A percentile compares a stretch with the other conserved stretches of the same genome.
Evolutionary conservation across 1,284 basidiomycete genomes (phyloP).

Genomic region (Anthracocystis walkeri): DNA sequence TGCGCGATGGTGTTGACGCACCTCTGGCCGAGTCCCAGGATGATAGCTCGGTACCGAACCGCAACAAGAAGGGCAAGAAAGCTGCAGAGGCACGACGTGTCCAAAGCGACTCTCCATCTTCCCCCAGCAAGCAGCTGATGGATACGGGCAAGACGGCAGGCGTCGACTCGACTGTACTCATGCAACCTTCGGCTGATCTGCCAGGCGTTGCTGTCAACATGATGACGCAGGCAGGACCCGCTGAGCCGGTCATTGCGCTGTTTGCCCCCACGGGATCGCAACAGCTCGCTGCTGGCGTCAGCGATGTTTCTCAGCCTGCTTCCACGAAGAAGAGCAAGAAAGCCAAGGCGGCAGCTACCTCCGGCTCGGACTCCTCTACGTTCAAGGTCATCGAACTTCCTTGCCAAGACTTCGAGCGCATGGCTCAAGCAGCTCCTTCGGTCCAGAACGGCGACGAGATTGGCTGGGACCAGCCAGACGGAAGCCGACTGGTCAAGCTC

Average conservation of each 20-base stretch:
- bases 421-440: conserved; percentile 27
- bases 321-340: conserved; percentile 40
- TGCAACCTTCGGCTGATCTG: conserved; percentile 17
- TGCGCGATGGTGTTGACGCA: conserved; percentile 22
- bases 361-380: conserved; percentile 28
- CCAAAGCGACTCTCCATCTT: conserved; percentile 44
- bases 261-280: conserved; percentile 10
- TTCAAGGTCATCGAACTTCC: conserved; percentile 39
- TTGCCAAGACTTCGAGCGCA: conserved; percentile 47
- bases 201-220: conserved; percentile 15
- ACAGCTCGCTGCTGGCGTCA: background rate
- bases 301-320: conserved; percentile 9
- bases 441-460: conserved; percentile 49
- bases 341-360: conserved; percentile 19
- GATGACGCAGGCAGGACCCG: conserved; percentile 21
- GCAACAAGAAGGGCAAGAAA: conserved; percentile 43
- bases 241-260: conserved; percentile 15
- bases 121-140: conserved; percentile 31
- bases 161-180: conserved; percentile 5
- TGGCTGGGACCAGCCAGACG: conserved; percentile 67
- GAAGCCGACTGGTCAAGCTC: conserved; percentile 65
- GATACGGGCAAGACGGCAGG: conserved; percentile 3
- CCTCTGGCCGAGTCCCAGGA: conserved; percentile 11
- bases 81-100: conserved; percentile 24
- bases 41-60: conserved; percentile 18